Conservation (phyloP, 495 filamentous ascomycete species). For the Letharia lupina region DNA sequence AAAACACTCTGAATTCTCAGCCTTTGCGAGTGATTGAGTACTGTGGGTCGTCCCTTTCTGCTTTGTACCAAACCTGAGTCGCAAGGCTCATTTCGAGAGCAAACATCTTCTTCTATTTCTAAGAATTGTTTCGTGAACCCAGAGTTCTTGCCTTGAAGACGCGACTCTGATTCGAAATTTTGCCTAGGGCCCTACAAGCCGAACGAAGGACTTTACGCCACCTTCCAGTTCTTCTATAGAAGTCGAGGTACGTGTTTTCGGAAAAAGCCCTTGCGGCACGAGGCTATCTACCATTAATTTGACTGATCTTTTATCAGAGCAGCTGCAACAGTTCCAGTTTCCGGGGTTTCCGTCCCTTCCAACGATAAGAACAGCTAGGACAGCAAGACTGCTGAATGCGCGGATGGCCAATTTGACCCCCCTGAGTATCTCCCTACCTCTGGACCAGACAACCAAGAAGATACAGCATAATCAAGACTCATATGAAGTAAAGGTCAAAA, state of each 20-base stretch:
- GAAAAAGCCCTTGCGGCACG: background rate
- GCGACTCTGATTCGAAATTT: background rate
- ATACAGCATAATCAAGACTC: background rate
- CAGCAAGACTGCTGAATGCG: slow-evolving; percentile 5
- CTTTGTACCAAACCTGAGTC: background rate
- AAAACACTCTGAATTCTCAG: background rate
- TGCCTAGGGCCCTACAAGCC: slow-evolving; percentile 6
- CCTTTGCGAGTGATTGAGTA: slow-evolving; percentile 11
- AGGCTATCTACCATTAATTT: background rate
- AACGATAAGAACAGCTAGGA: background rate
- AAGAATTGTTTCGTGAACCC: background rate
- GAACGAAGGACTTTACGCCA: slow-evolving; percentile 22
- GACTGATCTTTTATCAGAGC: slow-evolving; percentile 8
- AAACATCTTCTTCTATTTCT: background rate
- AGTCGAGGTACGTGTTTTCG: slow-evolving; percentile 21
- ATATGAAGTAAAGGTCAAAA: slow-evolving; percentile 18
- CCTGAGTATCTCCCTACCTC: slow-evolving; percentile 16
- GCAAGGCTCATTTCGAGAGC: background rate
- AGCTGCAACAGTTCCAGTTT: slow-evolving; percentile 22
- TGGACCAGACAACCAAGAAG: background rate
- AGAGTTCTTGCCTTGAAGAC: background rate
- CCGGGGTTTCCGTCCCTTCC: slow-evolving; percentile 7
- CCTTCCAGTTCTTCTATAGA: slow-evolving; percentile 28
- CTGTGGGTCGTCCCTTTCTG: background rate
- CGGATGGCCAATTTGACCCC: slow-evolving; percentile 16